phyloP scores from a whole-genome alignment of 352 stramenopile species.

The Globisporangium apiculatum region DNA sequence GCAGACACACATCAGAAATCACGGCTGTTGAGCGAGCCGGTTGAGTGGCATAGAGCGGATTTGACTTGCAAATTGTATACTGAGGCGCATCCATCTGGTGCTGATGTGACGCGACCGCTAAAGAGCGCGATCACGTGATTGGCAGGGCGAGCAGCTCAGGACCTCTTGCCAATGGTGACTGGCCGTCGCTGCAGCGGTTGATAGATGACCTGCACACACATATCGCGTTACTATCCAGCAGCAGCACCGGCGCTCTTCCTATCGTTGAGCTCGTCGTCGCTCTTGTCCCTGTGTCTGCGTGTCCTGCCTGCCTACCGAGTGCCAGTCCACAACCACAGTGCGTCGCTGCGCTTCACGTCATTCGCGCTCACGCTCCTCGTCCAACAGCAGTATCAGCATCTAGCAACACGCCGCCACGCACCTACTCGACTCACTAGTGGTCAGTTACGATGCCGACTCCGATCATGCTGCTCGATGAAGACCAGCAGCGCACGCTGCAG shows the following conservation, averaged over 20 bases:
- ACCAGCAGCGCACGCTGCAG: conserved; percentile 5
- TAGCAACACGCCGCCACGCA: not conserved
- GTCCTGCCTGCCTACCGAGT: no score
- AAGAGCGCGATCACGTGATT: not conserved
- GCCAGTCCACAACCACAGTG: not conserved
- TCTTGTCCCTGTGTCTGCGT: not conserved
- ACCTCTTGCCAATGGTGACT: no score
- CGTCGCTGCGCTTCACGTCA: not conserved
- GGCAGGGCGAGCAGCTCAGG: no score
- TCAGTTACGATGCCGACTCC: not conserved
- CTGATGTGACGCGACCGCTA: not conserved
- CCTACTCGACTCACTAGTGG: not conserved
- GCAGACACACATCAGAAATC: not conserved
- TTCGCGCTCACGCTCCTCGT: not conserved
- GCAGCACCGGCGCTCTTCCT: not conserved
- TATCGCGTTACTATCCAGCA: not conserved
- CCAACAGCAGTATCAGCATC: not conserved
- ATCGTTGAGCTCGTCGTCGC: not conserved
- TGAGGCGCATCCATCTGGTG: not conserved
- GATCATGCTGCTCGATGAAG: conserved; percentile 1
- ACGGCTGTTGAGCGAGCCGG: not conserved
- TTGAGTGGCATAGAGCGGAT: not conserved
- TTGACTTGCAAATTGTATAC: not conserved
- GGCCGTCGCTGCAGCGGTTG: not conserved
- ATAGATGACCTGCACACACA: not conserved